Evolutionary conservation across 169 alveolate species (phyloP).

Genomic region (Cryptosporidium viatorum): DNA sequence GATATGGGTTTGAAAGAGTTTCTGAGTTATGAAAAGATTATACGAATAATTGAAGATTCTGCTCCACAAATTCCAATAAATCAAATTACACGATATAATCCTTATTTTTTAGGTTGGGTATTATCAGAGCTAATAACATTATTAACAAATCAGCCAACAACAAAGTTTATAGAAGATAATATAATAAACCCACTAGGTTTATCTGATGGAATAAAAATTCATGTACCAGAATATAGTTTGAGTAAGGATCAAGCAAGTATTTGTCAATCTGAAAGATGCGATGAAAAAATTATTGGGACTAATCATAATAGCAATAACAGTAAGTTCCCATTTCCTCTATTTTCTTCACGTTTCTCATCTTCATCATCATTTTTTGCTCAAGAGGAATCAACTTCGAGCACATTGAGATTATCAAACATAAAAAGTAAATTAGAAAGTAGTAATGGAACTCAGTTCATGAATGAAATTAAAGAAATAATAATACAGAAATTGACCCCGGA

Average conservation of each 20-base stretch:
- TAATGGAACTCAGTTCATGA: not conserved
- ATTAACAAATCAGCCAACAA: slow-evolving; percentile 38
- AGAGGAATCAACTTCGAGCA: not conserved
- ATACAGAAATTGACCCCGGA: slow-evolving; percentile 12
- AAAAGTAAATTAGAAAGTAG: not conserved
- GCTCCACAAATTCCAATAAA: slow-evolving; percentile 24
- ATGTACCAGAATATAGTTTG: not conserved
- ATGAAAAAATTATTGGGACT: not conserved
- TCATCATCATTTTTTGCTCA: not conserved
- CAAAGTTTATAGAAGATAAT: slow-evolving; percentile 23
- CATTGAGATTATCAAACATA: not conserved
- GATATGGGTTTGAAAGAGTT: slow-evolving; percentile 76
- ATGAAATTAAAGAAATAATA: not conserved
- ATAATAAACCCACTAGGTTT: slow-evolving; percentile 30
- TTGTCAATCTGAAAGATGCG: not conserved
- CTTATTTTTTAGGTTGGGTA: slow-evolving; percentile 58
- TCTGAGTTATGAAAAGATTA: slow-evolving; percentile 73
- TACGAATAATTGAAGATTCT: slow-evolving; percentile 77
- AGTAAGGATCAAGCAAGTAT: not conserved
- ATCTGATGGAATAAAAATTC: slow-evolving; percentile 8
- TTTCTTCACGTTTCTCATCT: not conserved
- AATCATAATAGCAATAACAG: not conserved
- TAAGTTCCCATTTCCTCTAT: not conserved
- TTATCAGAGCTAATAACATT: slow-evolving; percentile 49
- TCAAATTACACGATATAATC: slow-evolving; percentile 38